Conservation (phyloP, 345 rosid genomes). For the Toxicodendron radicans region DNA sequence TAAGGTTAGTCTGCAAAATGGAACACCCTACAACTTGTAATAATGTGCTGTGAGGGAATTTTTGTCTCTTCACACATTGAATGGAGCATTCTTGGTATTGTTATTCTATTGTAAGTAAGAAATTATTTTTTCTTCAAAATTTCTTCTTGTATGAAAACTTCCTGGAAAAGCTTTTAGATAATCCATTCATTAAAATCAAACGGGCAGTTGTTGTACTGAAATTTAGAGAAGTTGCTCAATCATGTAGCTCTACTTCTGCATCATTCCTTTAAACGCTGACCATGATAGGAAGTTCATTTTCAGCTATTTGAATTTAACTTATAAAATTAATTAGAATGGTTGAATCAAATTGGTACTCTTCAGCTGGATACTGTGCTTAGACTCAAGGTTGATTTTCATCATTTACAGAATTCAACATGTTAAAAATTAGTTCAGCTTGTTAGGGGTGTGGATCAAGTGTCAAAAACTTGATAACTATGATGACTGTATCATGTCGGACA, state of each 20-base stretch:
- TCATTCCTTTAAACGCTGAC: not conserved
- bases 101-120: conserved; percentile 13
- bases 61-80: not conserved
- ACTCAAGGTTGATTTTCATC: not conserved
- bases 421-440: not conserved
- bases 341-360: not conserved
- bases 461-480: too few species aligned
- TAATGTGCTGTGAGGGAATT: not conserved
- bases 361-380: not conserved
- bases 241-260: not conserved
- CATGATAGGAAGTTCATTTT: not conserved
- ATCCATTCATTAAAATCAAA: too few species aligned
- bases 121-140: not conserved
- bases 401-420: not conserved
- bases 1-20: not conserved
- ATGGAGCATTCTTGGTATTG: not conserved
- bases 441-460: too few species aligned
- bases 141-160: not conserved
- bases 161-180: not conserved
- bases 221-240: not conserved
- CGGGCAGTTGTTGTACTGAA: not conserved
- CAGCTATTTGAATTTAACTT: not conserved
- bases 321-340: not conserved
- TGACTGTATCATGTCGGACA: not conserved
- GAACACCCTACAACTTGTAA: not conserved